Percentiles rank a stretch among this genome's conserved stretches.
phyloP scores from a whole-genome alignment of 495 filamentous ascomycete genomes.

The Lineolata rhizophorae region DNA sequence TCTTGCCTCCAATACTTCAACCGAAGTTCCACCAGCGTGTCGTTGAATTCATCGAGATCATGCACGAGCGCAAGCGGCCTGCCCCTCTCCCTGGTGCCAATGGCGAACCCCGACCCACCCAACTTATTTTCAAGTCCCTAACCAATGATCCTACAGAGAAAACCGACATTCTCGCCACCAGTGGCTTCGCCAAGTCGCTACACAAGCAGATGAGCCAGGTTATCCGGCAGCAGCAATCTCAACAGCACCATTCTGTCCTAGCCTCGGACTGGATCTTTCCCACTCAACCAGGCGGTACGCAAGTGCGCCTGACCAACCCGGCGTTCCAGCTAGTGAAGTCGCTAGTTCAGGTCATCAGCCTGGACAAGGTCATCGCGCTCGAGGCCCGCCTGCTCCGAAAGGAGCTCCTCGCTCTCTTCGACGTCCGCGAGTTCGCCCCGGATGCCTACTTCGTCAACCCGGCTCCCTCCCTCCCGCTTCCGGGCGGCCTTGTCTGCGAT shows the following conservation, averaged over 20 bases:
- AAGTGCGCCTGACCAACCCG: constrained; percentile 47
- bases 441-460: constrained; percentile 79
- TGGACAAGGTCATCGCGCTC: constrained; percentile 71
- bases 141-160: constrained; percentile 27
- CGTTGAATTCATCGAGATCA: constrained; percentile 83
- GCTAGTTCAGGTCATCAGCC: constrained; percentile 70
- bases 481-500: constrained; percentile 52
- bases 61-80: constrained; percentile 66
- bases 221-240: constrained; percentile 62
- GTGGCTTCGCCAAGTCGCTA: constrained; percentile 78
- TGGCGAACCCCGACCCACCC: constrained; percentile 53
- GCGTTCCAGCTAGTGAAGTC: constrained; percentile 76
- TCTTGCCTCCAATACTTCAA: constrained; percentile 63
- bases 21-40: constrained; percentile 79
- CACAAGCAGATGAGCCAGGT: constrained; percentile 68
- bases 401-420: constrained; percentile 72
- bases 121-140: constrained; percentile 42
- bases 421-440: constrained; percentile 79
- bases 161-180: too few relatives aligned
- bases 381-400: constrained; percentile 74
- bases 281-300: constrained; percentile 47
- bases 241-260: constrained; percentile 76
- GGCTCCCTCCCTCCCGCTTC: constrained; percentile 44
- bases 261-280: constrained; percentile 79
- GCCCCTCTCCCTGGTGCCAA: constrained; percentile 10